Evolutionary conservation across 2,329 filamentous ascomycete genomes (phyloP), one percentile per base, ranked within the genome.

Genomic region (Calonectria naviculata): DNA sequence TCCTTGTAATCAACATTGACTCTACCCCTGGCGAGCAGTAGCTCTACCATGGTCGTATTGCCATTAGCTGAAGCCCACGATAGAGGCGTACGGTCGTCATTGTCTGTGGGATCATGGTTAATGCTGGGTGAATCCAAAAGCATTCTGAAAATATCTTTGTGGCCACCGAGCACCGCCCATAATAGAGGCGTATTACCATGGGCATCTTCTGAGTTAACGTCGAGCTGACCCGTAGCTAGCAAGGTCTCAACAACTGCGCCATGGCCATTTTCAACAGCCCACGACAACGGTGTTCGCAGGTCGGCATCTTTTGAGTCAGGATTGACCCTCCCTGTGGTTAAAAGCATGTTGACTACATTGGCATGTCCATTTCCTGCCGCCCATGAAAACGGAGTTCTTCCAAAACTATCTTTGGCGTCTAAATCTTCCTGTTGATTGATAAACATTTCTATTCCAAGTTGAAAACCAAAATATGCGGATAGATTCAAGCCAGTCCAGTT

Each of bases 401-500:
- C 42, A 46, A 46, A 46, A 24, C 42, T 46, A 24, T 46, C 42
- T 24, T 21, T 12, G n/a, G 19, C 17, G 19, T 46, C 9, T 3
- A 46, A 12, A 24, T 46, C 42, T 24, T 46, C 42, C 42, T 24
- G n/a, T 24, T 46, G 4, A n/a, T 12, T 10, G 4, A 46, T 46
- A 12, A 46, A 46, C 9, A 36, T 26, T n/a, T 46, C 42, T 24
- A 46, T n/a, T 5, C 42, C 42, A 7, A 12, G 42, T 24, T 24
- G 42, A 46, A 46, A 46, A 6, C 42, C 42, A 24, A 46, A 46
- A 46, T 46, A 46, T 6, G 42, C 42, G 19, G 42, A 46, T 12
- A 46, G 13, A 46, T 46, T 21, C 21, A 46, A 24, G 12, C 42
- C 42, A 13, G 19, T 46, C 36, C 76, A 68, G 41, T 65, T 9